Conservation (phyloP, 306 rosid genomes). For the Dicorynia guianensis region DNA sequence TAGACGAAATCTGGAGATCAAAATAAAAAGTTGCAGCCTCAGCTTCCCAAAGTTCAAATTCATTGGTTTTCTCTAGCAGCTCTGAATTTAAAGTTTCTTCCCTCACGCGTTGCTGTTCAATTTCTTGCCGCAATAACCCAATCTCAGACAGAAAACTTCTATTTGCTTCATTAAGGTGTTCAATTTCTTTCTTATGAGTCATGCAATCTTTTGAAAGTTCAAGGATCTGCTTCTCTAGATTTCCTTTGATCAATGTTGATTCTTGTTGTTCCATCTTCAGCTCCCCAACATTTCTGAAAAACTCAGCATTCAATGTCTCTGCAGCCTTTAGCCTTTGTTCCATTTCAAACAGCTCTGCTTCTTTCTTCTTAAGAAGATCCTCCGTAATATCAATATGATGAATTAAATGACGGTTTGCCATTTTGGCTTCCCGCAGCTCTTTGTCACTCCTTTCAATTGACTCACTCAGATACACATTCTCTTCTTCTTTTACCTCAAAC, state of each 20-base stretch:
- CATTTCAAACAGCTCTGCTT: slow-evolving; percentile 65
- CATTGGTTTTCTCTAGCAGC: slow-evolving; percentile 78
- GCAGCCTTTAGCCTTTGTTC: slow-evolving; percentile 66
- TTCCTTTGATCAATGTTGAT: slow-evolving; percentile 54
- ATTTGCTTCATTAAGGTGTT: slow-evolving; percentile 66
- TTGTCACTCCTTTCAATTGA: slow-evolving; percentile 54
- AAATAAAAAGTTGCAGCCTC: slow-evolving; percentile 92
- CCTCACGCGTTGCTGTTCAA: slow-evolving; percentile 68
- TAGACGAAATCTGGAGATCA: slow-evolving; percentile 83
- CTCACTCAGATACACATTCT: slow-evolving; percentile 61
- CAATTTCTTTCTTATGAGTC: slow-evolving; percentile 69
- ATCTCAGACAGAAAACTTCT: slow-evolving; percentile 63
- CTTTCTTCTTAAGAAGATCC: slow-evolving; percentile 57
- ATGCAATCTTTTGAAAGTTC: slow-evolving; percentile 63
- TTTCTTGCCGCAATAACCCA: slow-evolving; percentile 58
- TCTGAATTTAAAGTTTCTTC: slow-evolving; percentile 79
- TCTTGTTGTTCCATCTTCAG: slow-evolving; percentile 67
- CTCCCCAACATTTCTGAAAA: slow-evolving; percentile 62
- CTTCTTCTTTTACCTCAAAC: slow-evolving; percentile 62
- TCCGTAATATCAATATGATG: slow-evolving; percentile 55
- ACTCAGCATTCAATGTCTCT: slow-evolving; percentile 60
- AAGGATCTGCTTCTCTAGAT: slow-evolving; percentile 63
- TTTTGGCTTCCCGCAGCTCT: slow-evolving; percentile 61
- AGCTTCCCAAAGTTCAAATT: slow-evolving; percentile 90
- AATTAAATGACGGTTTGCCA: slow-evolving; percentile 56